A percentile compares a stretch with the other conserved stretches of the same genome.
Conservation (phyloP, 768 basidiomycete species). For the Suillus brevipes region DNA sequence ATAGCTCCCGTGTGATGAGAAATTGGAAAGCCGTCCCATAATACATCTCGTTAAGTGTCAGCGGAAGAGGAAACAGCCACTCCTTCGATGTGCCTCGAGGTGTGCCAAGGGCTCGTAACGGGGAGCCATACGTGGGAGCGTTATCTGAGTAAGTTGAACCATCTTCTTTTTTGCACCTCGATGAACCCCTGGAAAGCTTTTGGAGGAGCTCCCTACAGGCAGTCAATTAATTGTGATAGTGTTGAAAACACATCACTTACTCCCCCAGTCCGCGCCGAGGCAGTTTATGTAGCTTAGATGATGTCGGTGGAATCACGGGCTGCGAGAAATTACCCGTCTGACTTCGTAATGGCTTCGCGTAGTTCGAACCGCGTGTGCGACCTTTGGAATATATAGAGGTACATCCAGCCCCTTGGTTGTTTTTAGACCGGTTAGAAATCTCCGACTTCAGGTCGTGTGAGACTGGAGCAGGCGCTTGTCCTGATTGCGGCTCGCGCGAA, state of each 20-base stretch:
- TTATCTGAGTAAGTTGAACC: conserved; percentile 17
- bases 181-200: conserved; percentile 24
- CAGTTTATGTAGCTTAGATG: conserved; percentile 22
- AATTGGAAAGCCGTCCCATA: conserved; percentile 56
- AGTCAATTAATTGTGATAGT: conserved; percentile 8
- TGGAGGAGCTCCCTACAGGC: conserved; percentile 30
- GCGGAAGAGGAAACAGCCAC: conserved; percentile 65
- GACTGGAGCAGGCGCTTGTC: neutral
- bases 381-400: conserved; percentile 6
- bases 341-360: conserved; percentile 8
- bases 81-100: conserved; percentile 48
- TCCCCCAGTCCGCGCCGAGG: conserved; percentile 28
- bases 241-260: conserved; percentile 19
- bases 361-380: neutral
- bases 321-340: conserved; percentile 20
- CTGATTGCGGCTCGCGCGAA: neutral
- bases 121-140: conserved; percentile 33
- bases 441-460: neutral
- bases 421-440: conserved; percentile 3
- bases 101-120: conserved; percentile 41
- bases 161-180: conserved; percentile 9
- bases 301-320: conserved; percentile 32
- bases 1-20: conserved; percentile 56
- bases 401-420: neutral
- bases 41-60: conserved; percentile 64